Evolutionary conservation across 2,329 filamentous ascomycete species (phyloP), one percentile per base, ranked within the genome.

Genomic region (Acarospora socialis): DNA sequence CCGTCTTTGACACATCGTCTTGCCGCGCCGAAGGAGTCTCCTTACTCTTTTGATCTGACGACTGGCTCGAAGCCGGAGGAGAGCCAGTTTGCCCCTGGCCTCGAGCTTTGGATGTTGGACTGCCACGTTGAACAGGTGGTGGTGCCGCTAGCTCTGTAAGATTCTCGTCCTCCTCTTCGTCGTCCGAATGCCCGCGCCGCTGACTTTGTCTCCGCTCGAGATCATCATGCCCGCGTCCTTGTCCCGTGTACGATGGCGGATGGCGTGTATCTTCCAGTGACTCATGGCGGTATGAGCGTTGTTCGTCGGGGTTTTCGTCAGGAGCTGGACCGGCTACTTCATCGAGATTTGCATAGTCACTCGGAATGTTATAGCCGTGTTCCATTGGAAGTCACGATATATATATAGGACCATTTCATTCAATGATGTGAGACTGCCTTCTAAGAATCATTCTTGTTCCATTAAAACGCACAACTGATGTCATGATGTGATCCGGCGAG

Each of bases 1-100:
- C 61, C 17, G 61, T 47, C 35, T 54, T 59, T 2, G 73, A 75
- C 15, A 66, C 53, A 12, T 34, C 19, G n/a, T 40, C 17, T 15
- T 40, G 43, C 37, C 25, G 29, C 21, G 30, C n/a, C 12, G 16
- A 9, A 8, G 33, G n/a, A n/a, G 21, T 28, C 6, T 25, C 16
- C 8, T 25, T 25, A 15, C 23, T 3, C 4, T 25, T 15, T 25
- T 25, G 12, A n/a, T 12, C 5, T 10, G 15, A n/a, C 7, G 29
- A 13, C 18, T 27, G 10, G 15, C 20, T 28, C 13, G 21, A 17
- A 9, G 30, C 7, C n/a, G 21, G 20, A 12, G n/a, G 25, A 27
- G 25, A 27, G 12, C 25, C 16, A 8, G 7, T 7, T n/a, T 27
- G 12, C 16, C 6, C 24, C 6, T 13, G 12, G 22, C n/a, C 4